A percentile compares a stretch with the other conserved stretches of the same genome.
These are phyloP conservation scores for Blastomyces gilchristii DNA, from an alignment of 2,329 filamentous ascomycete species.

Conservation along the genomic window DNA sequence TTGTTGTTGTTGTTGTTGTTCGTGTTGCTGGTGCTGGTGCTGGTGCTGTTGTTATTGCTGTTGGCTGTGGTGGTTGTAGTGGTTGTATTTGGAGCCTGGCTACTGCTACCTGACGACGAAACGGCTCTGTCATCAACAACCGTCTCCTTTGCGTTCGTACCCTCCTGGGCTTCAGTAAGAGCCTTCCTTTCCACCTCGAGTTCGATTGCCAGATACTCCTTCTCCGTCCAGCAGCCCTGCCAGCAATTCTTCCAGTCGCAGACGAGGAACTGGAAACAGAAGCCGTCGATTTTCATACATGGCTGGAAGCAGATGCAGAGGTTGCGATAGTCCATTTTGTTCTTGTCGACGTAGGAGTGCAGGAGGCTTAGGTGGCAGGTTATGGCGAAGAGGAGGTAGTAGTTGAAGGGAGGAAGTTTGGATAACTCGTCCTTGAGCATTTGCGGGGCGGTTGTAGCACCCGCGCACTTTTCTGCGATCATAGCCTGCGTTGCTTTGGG, in stretches of 20 bases:
- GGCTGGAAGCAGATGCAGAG: conserved; percentile 95
- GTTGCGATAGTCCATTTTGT: conserved; percentile 97
- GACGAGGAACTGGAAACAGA: conserved; percentile 90
- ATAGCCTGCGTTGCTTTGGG: conserved; percentile 73
- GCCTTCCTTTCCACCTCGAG: conserved; percentile 30
- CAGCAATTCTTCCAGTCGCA: conserved; percentile 94
- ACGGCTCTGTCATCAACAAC: conserved; percentile 44
- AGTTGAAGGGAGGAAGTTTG: conserved; percentile 90
- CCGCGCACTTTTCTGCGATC: conserved; percentile 68
- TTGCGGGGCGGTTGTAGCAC: conserved; percentile 70
- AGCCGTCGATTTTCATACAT: conserved; percentile 90
- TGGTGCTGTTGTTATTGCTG: background rate
- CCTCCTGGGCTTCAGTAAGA: conserved; percentile 16
- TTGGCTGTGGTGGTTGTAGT: conserved; percentile 14
- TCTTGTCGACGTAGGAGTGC: conserved; percentile 83
- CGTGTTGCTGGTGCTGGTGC: conserved; percentile 20
- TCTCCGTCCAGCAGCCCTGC: conserved; percentile 90
- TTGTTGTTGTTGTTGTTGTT: background rate
- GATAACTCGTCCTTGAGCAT: conserved; percentile 84
- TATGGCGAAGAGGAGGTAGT: conserved; percentile 93
- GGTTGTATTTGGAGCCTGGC: conserved; percentile 33
- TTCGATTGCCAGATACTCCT: conserved; percentile 58
- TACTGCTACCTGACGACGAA: conserved; percentile 57
- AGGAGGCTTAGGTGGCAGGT: conserved; percentile 90
- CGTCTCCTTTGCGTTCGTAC: conserved; percentile 22